phyloP scores from a whole-genome alignment of 2,329 filamentous ascomycete species.

The Drechslerella coelobrocha region DNA sequence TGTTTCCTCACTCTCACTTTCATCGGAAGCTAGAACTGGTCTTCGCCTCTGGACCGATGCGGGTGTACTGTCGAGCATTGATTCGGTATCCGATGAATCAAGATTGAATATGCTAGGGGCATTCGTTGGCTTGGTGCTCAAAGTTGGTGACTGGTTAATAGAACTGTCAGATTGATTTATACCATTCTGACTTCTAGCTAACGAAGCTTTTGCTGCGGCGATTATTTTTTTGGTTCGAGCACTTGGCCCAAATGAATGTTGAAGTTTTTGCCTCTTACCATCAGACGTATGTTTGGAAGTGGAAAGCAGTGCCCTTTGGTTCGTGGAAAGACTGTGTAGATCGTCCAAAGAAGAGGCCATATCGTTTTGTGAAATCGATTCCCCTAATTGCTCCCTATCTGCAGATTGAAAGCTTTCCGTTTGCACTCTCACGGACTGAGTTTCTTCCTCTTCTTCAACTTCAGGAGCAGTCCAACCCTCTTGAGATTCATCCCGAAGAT shows the following conservation, averaged over 20 bases:
- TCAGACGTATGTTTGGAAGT: slow-evolving; percentile 6
- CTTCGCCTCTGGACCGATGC: slow-evolving; percentile 16
- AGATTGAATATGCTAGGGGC: slow-evolving; percentile 31
- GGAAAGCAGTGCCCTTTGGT: slow-evolving; percentile 26
- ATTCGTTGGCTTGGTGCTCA: neutral
- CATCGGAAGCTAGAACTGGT: slow-evolving; percentile 26
- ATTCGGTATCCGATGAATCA: slow-evolving; percentile 25
- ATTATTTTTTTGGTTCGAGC: slow-evolving; percentile 18
- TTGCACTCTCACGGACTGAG: slow-evolving; percentile 9
- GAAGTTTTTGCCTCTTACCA: slow-evolving; percentile 29
- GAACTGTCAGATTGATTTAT: neutral
- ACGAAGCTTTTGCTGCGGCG: slow-evolving; percentile 16
- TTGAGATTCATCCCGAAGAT: slow-evolving; percentile 51
- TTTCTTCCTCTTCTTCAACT: slow-evolving; percentile 26
- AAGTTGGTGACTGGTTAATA: slow-evolving; percentile 1
- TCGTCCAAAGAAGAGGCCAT: slow-evolving; percentile 17
- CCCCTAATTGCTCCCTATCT: slow-evolving; percentile 8
- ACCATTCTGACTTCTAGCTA: slow-evolving; percentile 6
- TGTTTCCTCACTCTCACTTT: slow-evolving; percentile 22
- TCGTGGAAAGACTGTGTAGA: slow-evolving; percentile 16
- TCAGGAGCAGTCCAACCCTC: slow-evolving; percentile 53
- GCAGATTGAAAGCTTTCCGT: slow-evolving; percentile 37
- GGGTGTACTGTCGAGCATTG: slow-evolving; percentile 4
- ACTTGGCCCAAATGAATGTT: slow-evolving; percentile 4
- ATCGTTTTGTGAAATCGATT: slow-evolving; percentile 13